phyloP scores from a whole-genome alignment of 768 basidiomycete species.

The Panaeolus papilionaceus region DNA sequence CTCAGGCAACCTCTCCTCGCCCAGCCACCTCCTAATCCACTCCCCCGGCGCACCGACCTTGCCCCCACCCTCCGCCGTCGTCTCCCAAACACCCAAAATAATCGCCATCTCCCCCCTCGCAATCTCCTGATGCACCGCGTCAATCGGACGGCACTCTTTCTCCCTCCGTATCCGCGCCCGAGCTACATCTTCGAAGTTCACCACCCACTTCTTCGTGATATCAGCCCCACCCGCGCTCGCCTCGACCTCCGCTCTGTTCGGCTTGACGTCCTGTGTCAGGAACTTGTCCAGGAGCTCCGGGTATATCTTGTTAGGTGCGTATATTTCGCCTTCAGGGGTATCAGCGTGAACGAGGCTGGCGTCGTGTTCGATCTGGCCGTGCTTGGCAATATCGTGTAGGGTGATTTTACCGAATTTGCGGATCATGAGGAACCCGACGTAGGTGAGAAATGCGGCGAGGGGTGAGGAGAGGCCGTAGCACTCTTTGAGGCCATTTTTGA shows the following conservation, averaged over 20 bases:
- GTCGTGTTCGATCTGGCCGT: conserved; percentile 62
- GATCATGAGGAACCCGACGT: conserved; percentile 52
- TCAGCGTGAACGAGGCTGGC: conserved; percentile 65
- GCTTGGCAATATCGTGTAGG: conserved; percentile 51
- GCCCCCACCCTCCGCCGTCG: conserved; percentile 32
- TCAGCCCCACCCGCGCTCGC: conserved; percentile 24
- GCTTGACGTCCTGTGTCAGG: conserved; percentile 42
- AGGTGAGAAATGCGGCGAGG: conserved; percentile 54
- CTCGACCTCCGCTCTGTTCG: conserved; percentile 35
- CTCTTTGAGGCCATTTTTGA: conserved; percentile 48
- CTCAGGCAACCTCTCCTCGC: conserved; percentile 56
- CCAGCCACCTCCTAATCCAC: conserved; percentile 56
- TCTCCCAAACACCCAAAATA: conserved; percentile 62
- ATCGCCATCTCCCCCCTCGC: conserved; percentile 75
- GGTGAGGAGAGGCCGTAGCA: conserved; percentile 58
- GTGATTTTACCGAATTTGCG: conserved; percentile 42
- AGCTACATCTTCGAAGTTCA: conserved; percentile 51
- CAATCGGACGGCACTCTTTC: conserved; percentile 45
- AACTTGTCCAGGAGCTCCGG: conserved; percentile 41
- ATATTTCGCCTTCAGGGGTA: conserved; percentile 42
- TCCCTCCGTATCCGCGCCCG: conserved; percentile 60
- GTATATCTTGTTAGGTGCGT: conserved; percentile 50
- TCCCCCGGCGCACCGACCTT: conserved; percentile 52
- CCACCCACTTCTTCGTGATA: conserved; percentile 32
- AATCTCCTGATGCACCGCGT: conserved; percentile 58